Base-by-base conservation (phyloP, 495 filamentous ascomycete genomes). In the Parathielavia appendiculata region DNA sequence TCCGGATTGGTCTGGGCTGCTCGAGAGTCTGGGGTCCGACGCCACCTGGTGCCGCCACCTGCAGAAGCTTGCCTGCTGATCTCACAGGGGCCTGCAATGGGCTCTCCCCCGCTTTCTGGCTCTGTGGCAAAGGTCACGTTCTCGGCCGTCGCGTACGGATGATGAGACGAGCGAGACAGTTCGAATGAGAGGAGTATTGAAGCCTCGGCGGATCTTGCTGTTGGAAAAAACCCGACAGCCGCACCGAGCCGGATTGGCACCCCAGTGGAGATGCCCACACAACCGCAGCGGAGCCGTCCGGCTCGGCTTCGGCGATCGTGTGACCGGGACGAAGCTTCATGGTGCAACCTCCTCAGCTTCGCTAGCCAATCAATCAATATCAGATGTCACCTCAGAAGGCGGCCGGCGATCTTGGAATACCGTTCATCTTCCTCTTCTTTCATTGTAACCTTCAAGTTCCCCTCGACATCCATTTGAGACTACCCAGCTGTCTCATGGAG, bases 1-100 rank as follows among this genome's bases (percentile, higher is more conserved):
- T 41, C 45, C 51, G 50, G 60, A 59, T 59, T 60, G 58, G 58
- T 30, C 39, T 60, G 58, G 58, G 30, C 39, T 48, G 30, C 39
- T 30, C 41, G 26, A 46, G 16, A 35, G 44, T 60, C 51, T 60
- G 51, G 58, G 44, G 45, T 55, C 56, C 45, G 59, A 48, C 49
- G 60, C 60, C 56, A 63, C 56, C 30, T 47, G 9, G 11, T 32
- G 1, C 53, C 14, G 34, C 22, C 46, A 17, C 46, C 17, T 23
- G 14, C 46, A 34, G 32, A 11, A 20, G 34, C 49, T 35, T 52
- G 49, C 36, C 47, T 22, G 17, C 35, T 36, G 47, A 50, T 12
- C n/a, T 12, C 26, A 48, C 26, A 48, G 45, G 26, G 26, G 26
- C 26, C 26, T 30, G 26, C 26, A 3, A 48, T 10, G 30, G 5